Conservation (phyloP, 257 asterid genomes). For the Capsicum chinense region DNA sequence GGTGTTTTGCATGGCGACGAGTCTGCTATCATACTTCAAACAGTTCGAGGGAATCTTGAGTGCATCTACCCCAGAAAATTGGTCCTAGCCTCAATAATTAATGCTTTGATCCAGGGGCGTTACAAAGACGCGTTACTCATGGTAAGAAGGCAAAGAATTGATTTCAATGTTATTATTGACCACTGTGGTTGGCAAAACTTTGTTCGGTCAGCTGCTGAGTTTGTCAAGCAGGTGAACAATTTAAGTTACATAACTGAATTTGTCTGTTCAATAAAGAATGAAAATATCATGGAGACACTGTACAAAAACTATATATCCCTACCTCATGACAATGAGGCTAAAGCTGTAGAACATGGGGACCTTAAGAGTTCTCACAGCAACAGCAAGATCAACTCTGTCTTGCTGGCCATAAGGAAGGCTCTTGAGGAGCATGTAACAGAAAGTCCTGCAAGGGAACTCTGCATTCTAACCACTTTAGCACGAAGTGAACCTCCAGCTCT, state of each 20-base stretch:
- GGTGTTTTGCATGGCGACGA: constrained; percentile 95
- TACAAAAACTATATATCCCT: constrained; percentile 58
- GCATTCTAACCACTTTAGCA: constrained; percentile 93
- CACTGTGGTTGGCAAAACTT: constrained; percentile 87
- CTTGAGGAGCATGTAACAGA: constrained; percentile 77
- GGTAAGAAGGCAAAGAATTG: constrained; percentile 94
- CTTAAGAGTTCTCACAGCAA: constrained; percentile 43
- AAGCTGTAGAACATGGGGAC: constrained; percentile 40
- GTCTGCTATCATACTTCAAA: constrained; percentile 86
- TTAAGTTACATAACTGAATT: constrained; percentile 85
- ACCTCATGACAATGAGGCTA: constrained; percentile 42
- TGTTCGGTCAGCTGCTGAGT: constrained; percentile 66
- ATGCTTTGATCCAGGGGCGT: constrained; percentile 72
- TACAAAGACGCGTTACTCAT: constrained; percentile 81
- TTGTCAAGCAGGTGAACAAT: constrained; percentile 79
- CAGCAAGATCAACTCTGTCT: constrained; percentile 62
- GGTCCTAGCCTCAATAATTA: constrained; percentile 76
- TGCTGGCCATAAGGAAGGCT: constrained; percentile 71
- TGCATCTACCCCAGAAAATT: constrained; percentile 90
- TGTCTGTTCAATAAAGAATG: constrained; percentile 77
- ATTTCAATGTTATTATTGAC: constrained; percentile 86
- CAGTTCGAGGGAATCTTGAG: constrained; percentile 94
- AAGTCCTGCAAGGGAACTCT: constrained; percentile 84
- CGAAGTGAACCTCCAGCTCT: constrained; percentile 81
- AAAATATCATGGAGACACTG: constrained; percentile 74